These are phyloP conservation scores for Tuber borchii DNA, from an alignment of 495 filamentous ascomycete genomes.

Conservation along the genomic window DNA sequence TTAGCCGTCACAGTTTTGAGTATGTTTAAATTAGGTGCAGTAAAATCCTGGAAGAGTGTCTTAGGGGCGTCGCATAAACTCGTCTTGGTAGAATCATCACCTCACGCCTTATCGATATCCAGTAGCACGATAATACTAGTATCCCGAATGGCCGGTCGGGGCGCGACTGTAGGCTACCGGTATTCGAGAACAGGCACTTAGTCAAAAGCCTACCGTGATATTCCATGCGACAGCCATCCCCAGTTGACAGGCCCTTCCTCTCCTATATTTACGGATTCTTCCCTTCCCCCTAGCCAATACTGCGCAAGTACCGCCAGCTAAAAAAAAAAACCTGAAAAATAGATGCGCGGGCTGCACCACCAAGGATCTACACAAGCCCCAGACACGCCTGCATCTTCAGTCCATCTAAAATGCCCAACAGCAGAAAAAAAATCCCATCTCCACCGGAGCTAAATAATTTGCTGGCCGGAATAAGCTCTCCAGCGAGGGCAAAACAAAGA, in stretches of 20 bases:
- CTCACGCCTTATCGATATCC: neutral
- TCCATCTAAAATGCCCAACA: neutral
- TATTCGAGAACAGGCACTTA: neutral
- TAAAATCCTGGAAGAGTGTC: neutral
- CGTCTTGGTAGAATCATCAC: neutral
- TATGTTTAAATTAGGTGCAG: neutral
- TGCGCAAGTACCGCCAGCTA: neutral
- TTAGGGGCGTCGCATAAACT: neutral
- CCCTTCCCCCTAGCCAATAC: neutral
- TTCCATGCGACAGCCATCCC: neutral
- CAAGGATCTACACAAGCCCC: neutral
- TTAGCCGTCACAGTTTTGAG: neutral
- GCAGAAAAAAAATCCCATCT: neutral
- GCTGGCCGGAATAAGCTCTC: neutral
- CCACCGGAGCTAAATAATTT: neutral
- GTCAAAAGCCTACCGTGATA: neutral
- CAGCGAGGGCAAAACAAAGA: neutral
- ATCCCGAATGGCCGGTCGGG: neutral
- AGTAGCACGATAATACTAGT: neutral
- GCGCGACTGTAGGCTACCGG: neutral
- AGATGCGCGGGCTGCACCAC: neutral
- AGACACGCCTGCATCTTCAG: neutral
- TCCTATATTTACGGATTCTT: neutral
- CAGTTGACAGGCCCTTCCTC: neutral
- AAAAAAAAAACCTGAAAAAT: neutral